Base-by-base conservation (phyloP, 257 asterid species). In the Penstemon barbatus region DNA sequence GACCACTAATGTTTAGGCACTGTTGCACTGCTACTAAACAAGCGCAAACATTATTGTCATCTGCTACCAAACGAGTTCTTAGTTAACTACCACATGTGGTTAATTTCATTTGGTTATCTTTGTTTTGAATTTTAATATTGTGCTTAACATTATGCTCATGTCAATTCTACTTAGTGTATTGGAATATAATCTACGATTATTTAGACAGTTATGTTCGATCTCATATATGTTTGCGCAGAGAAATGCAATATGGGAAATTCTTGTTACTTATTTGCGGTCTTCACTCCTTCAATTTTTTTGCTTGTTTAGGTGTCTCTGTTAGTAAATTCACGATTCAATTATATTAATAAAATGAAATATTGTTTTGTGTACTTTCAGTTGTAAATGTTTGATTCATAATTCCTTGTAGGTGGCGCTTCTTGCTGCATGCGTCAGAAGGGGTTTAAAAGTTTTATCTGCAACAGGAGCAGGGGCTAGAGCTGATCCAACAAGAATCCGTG, bases 391-490 rank as follows among this genome's bases (percentile, higher is more conserved):
- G 64, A 55, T 49, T 78, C 15, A 19, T 74, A 53, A 51, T 81
- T 74, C 77, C 57, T 69, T 66, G 54, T 63, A 93, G 99, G 96
- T 94, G 68, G 79, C 97, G 51, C 99, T 91, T 84, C 97, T 94
- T 69, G 96, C 93, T 80, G 97, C 97, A 53, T 94, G 99, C 79
- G 92, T 84, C 50, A 82, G 85, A 51, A 84, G 96, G 81, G 97
- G 97, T 68, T 80, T 94, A 79, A 94, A 87, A 84, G 99, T 94
- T 73, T 73, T 91, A 69, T 94, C 96, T 40, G 97, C 96, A 59
- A 94, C 97, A 41, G 99, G 97, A 79, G 99, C 99, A 72, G 97
- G 99, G 65, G 99, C 96, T 69, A 87, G 97, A 77, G 91, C 95
- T 74, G 96, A 93, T 83, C 99, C 97, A 58, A 90, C 97, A 45